Evolutionary conservation across 1,284 basidiomycete genomes (phyloP).

Genomic region (Tremellales sp.): DNA sequence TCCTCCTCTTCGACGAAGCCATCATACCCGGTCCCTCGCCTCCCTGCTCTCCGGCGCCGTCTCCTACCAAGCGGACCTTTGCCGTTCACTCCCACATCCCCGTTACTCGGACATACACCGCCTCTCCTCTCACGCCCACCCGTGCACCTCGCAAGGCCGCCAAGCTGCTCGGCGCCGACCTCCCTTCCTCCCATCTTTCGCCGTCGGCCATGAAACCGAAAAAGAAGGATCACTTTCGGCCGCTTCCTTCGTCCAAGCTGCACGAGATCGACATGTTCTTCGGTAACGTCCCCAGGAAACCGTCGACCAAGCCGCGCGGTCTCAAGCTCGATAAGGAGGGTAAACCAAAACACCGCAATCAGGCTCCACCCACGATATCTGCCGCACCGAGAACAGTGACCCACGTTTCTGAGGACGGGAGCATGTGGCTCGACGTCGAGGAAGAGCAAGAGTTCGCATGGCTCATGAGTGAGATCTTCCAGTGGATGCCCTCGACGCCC

Average conservation of each 20-base stretch:
- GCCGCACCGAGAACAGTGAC: conserved; percentile 17
- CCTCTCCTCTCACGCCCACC: conserved; percentile 27
- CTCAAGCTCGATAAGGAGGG: background rate
- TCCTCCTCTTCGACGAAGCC: conserved; percentile 20
- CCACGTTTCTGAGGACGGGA: conserved; percentile 26
- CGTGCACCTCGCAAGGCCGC: conserved; percentile 36
- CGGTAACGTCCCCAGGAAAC: conserved; percentile 23
- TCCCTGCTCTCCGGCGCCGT: conserved; percentile 13
- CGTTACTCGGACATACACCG: conserved; percentile 8
- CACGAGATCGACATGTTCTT: conserved; percentile 39
- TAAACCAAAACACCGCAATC: background rate
- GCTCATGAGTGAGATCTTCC: conserved; percentile 28
- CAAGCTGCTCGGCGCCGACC: conserved; percentile 23
- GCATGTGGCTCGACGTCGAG: conserved; percentile 38
- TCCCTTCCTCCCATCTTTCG: background rate
- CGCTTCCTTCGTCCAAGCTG: conserved; percentile 29
- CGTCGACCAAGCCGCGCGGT: background rate
- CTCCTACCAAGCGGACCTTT: conserved; percentile 12
- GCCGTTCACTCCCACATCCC: conserved; percentile 10
- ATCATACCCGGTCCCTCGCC: conserved; percentile 17
- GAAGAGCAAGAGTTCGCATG: conserved; percentile 42
- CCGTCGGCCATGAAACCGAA: conserved; percentile 2
- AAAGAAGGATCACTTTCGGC: conserved; percentile 23
- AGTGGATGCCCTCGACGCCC: conserved; percentile 2
- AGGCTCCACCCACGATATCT: no score